Evolutionary conservation across 805 yeast species (phyloP), one percentile per base, ranked within the genome.

Genomic region (Yarrowia phangngaensis): DNA sequence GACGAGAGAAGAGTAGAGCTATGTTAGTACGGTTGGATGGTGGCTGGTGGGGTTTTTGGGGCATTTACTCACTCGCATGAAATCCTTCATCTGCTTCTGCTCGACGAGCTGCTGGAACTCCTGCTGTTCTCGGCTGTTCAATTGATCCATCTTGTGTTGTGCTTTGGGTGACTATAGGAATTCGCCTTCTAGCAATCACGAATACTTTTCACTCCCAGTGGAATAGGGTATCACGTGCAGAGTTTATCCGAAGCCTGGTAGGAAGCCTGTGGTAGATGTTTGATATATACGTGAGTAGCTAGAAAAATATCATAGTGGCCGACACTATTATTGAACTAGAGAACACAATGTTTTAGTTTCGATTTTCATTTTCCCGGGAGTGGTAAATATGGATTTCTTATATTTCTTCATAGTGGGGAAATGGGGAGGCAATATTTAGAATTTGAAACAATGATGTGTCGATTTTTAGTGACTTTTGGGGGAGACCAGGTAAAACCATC

Each of bases 81-180:
- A 92, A 68, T 90, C 98, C 70, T 84, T 85, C 96, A 92, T 89
- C 71, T 90, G 98, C 75, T 90, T 90, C 66, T 84, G 89, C 72
- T 90, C 98, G 56, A 90, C 95, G 56, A 90, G 72, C 68, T 82
- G 89, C 70, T 88, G 95, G 70, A 90, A 90, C 61, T 88, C 90
- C 70, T 88, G 96, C 71, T 92, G 97, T 72, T 90, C 98, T 66
- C 86, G 84, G 65, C 80, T 81, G 76, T 90, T 90, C 60, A 90
- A 76, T 69, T 86, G 94, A 64, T 90, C 98, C 98, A 90, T 90
- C 50, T 45, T 56, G 50, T 48, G 35, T 22, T 26, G 43, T 24
- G 32, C 19, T 38, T 38, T 29, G 27, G 26, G 28, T 41, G 48
- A 41, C 35, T 41, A 35, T 41, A 35, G 15, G 35, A 20, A 14